phyloP scores from a whole-genome alignment of 306 rosid species.

The Prunus mongolica region DNA sequence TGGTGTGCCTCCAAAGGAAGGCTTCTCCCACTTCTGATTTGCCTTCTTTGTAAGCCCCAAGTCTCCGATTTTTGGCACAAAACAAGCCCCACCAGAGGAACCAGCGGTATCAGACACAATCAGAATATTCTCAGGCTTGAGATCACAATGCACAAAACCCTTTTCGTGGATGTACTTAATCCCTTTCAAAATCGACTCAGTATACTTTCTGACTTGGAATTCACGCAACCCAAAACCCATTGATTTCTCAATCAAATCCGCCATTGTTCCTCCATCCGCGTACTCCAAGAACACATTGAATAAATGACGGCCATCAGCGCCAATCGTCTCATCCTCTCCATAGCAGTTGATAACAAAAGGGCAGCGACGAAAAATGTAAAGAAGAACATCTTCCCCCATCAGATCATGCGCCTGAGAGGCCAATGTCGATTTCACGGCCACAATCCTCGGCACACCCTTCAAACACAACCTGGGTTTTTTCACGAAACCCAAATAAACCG shows the following conservation, averaged over 20 bases:
- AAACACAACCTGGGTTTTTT: too few species aligned
- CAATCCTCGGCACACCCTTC: too few species aligned
- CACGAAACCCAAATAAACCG: too few species aligned
- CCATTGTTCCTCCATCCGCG: too few species aligned
- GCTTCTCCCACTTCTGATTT: background rate
- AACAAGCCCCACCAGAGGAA: background rate
- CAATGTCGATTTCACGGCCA: too few species aligned
- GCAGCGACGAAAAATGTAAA: too few species aligned
- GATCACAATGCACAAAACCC: conserved; percentile 20
- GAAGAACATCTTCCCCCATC: too few species aligned
- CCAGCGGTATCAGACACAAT: background rate
- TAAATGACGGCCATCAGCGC: background rate
- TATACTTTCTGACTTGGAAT: background rate
- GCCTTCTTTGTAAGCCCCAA: background rate
- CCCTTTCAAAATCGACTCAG: background rate
- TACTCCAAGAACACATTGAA: background rate
- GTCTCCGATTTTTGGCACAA: background rate
- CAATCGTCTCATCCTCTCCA: too few species aligned
- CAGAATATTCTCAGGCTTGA: conserved; percentile 9
- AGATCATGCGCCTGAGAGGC: too few species aligned
- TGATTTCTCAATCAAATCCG: background rate
- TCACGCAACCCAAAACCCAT: background rate
- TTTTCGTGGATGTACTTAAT: background rate
- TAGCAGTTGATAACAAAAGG: too few species aligned
- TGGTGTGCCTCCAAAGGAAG: background rate